These are phyloP conservation scores for Cytospora leucostoma DNA, from an alignment of 2,329 filamentous ascomycete species.

Conservation along the genomic window DNA sequence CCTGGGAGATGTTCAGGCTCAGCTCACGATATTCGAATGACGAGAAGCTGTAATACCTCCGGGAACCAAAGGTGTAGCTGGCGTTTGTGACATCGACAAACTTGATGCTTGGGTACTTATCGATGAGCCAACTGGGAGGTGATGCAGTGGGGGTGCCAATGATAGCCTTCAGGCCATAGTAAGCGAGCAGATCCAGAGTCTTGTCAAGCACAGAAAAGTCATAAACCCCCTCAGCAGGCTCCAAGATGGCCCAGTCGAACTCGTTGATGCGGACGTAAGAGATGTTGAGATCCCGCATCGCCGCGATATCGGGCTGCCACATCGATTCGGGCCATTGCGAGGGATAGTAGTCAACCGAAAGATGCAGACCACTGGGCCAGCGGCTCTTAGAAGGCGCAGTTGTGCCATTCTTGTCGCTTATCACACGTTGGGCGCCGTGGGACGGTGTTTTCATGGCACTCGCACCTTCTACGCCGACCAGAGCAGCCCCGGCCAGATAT, in stretches of 20 bases:
- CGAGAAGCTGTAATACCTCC: conserved; percentile 32
- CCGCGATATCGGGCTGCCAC: conserved; percentile 31
- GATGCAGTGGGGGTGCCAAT: conserved; percentile 31
- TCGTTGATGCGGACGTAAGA: conserved; percentile 32
- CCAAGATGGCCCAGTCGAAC: conserved; percentile 32
- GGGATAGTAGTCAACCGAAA: conserved; percentile 32
- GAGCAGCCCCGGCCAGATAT: conserved; percentile 13
- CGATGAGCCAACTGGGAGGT: conserved; percentile 30
- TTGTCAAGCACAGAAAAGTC: conserved; percentile 31
- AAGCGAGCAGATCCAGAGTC: conserved; percentile 28
- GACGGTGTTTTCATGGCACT: neutral
- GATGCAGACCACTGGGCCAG: conserved; percentile 30
- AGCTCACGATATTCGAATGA: conserved; percentile 31
- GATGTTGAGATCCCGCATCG: conserved; percentile 30
- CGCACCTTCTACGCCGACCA: conserved; percentile 1
- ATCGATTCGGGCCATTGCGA: conserved; percentile 32
- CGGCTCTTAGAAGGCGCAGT: conserved; percentile 23
- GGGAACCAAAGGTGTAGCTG: conserved; percentile 31
- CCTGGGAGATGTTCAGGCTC: conserved; percentile 31
- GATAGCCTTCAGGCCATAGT: conserved; percentile 31
- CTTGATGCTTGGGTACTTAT: conserved; percentile 29
- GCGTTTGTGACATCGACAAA: conserved; percentile 32
- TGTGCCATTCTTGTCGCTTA: neutral
- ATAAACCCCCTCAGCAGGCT: conserved; percentile 30
- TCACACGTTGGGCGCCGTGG: neutral